phyloP scores from a whole-genome alignment of 805 yeast genomes.

The Blastobotrys mokoenaii region DNA sequence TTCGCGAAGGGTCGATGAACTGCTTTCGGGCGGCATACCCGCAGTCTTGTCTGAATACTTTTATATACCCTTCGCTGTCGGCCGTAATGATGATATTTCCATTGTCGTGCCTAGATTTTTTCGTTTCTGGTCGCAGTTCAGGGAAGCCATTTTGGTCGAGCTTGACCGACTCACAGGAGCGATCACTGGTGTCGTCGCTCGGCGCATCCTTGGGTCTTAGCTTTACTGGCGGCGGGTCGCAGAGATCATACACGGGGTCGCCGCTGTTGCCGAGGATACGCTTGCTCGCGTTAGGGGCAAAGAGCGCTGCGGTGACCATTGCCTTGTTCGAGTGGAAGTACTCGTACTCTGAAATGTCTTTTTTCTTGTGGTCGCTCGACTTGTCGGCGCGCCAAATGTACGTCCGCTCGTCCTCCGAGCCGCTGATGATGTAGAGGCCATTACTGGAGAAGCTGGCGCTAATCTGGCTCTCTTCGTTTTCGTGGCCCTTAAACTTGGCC shows the following conservation, averaged over 20 bases:
- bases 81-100: constrained; percentile 60
- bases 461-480: constrained; percentile 64
- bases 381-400: constrained; percentile 60
- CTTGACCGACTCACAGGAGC: background rate
- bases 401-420: constrained; percentile 83
- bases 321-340: constrained; percentile 72
- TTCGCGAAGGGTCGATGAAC: constrained; percentile 9
- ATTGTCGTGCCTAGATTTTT: constrained; percentile 15
- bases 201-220: constrained; percentile 10
- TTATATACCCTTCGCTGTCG: constrained; percentile 62
- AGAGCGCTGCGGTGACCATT: constrained; percentile 62
- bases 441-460: constrained; percentile 57
- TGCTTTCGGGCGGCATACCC: constrained; percentile 35
- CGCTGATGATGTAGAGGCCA: constrained; percentile 52
- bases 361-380: constrained; percentile 16
- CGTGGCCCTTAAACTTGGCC: constrained; percentile 63
- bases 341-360: constrained; percentile 44
- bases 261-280: constrained; percentile 62
- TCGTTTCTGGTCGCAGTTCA: constrained; percentile 8
- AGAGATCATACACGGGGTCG: constrained; percentile 68
- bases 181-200: background rate
- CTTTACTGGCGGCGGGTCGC: constrained; percentile 27
- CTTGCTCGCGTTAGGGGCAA: constrained; percentile 67
- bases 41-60: constrained; percentile 75
- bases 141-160: constrained; percentile 5